phyloP scores from a whole-genome alignment of 371 early-diverging fungal genomes.

The Mortierella sp. region DNA sequence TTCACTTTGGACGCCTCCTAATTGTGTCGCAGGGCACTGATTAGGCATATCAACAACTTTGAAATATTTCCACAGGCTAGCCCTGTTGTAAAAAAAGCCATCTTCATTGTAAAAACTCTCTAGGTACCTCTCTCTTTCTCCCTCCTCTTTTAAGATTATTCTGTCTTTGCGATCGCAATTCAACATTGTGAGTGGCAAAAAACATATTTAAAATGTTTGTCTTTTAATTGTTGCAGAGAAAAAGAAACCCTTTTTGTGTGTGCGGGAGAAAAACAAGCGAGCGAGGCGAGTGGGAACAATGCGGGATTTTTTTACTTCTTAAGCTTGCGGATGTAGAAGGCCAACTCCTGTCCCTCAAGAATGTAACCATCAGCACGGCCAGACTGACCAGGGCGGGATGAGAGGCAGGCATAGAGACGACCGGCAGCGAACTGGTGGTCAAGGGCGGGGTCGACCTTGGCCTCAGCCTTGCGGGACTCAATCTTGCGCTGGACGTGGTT shows the following conservation, averaged over 20 bases:
- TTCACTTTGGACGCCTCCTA: too few species aligned
- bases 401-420: slow-evolving; percentile 94
- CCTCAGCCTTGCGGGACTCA: slow-evolving; percentile 82
- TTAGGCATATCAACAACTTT: too few species aligned
- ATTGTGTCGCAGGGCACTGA: too few species aligned
- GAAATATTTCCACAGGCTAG: too few species aligned
- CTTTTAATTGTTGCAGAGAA: slow-evolving; percentile 14
- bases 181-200: not conserved
- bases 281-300: not conserved
- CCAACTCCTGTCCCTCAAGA: slow-evolving; percentile 99
- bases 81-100: too few species aligned
- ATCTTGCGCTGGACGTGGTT: slow-evolving; percentile 93
- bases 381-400: slow-evolving; percentile 99
- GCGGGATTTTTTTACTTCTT: slow-evolving; percentile 64
- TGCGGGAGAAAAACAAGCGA: not conserved
- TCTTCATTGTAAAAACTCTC: too few species aligned
- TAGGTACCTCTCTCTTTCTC: not conserved
- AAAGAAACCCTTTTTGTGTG: slow-evolving; percentile 8
- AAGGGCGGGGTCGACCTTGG: slow-evolving; percentile 90
- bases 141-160: not conserved
- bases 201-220: slow-evolving; percentile 6
- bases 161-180: not conserved
- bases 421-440: slow-evolving; percentile 98
- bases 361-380: slow-evolving; percentile 99
- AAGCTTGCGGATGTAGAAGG: slow-evolving; percentile 96